Base-by-base conservation (phyloP, 257 asterid genomes). In the Fraxinus americana region DNA sequence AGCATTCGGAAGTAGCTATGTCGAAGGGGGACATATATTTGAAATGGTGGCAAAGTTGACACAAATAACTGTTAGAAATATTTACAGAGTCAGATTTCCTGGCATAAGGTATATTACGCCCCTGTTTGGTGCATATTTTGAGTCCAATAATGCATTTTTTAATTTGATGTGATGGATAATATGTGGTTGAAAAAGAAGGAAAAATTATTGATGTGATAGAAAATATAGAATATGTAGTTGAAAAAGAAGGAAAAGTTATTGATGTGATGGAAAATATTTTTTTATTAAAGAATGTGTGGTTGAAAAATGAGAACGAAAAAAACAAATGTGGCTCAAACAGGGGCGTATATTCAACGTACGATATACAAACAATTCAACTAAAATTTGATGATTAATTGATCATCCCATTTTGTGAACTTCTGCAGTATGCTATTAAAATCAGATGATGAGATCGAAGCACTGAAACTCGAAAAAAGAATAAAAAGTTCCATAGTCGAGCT, bases 371-470 rank as follows among this genome's bases (percentile, higher is more conserved):
- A 10, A 5, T 36, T 65, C 32, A 36, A 43, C 23, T 38, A 35
- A 19, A 5, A 14, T 71, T 67, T 69, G 1, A 0, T 68, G 36
- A 1, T 9, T 52, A 52, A 10, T 21, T 14, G 25, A 27, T 72
- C 50, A 21, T n/a, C 19, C 35, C 7, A 12, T 27, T 21, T 57
- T 50, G n/a, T 21, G 23, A 14, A 69, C 5, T 59, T 70, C 65
- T 69, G 25, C 86, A 86, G 90, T 66, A 70, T 67, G 77, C 8
- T 90, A 3, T 7, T 75, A 32, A 92, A 71, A 77, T 82, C 88
- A 1, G 74, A 76, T 0, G 95, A 91, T 57, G 97, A 91, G 71
- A 79, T 87, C 78, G 89, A 87, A 78, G 90, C 97, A 8, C 89
- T 87, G 84, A 83, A 80, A 21, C 88, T 91, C 7, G 91, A 85